Evolutionary conservation across 1,139 yeast genomes (phyloP).

Genomic region (Geotrichum histeridarum): DNA sequence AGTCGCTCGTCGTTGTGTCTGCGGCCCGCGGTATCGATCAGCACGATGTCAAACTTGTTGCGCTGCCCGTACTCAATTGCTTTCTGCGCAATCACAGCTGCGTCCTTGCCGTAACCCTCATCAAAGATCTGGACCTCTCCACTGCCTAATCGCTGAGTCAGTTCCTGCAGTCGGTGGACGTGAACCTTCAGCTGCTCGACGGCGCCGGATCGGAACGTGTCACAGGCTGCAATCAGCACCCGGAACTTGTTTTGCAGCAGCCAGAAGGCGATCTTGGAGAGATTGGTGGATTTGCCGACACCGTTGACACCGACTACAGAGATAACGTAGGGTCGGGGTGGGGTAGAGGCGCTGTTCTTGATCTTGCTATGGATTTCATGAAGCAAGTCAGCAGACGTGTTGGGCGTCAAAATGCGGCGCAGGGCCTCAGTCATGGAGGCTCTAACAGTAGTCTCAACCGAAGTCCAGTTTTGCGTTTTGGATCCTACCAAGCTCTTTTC

Average conservation of each 20-base stretch:
- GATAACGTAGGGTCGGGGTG: conserved; percentile 68
- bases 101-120: conserved; percentile 96
- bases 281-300: conserved; percentile 92
- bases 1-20: conserved; percentile 91
- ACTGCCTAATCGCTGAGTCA: conserved; percentile 48
- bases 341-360: conserved; percentile 12
- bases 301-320: conserved; percentile 98
- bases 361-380: conserved; percentile 65
- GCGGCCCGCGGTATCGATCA: conserved; percentile 96
- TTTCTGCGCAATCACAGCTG: conserved; percentile 90
- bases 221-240: conserved; percentile 93
- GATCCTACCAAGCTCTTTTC: conserved; percentile 58
- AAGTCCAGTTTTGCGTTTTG: conserved; percentile 61
- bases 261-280: conserved; percentile 95
- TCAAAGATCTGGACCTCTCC: conserved; percentile 78
- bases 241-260: conserved; percentile 79
- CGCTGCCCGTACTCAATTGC: conserved; percentile 75
- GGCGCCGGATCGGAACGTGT: conserved; percentile 96
- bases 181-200: conserved; percentile 95
- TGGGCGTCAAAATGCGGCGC: conserved; percentile 82
- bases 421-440: conserved; percentile 69
- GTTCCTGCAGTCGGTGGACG: conserved; percentile 70
- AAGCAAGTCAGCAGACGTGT: conserved; percentile 80
- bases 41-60: conserved; percentile 70
- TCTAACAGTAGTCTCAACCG: conserved; percentile 55